These are phyloP conservation scores for Potentilla sterilis DNA, from an alignment of 306 rosid species.

Conservation along the genomic window DNA sequence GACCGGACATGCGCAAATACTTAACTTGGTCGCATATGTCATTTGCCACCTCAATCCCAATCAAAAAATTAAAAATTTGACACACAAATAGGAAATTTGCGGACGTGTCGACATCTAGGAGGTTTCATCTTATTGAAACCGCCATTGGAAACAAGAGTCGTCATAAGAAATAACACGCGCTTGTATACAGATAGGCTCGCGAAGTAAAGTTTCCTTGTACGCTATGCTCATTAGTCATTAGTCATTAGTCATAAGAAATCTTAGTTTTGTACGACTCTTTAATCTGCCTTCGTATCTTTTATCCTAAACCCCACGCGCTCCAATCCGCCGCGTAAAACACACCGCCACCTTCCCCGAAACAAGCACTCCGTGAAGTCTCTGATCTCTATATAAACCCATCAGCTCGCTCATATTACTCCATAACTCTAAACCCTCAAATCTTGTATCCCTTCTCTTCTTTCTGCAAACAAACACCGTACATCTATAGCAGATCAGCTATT, in stretches of 20 bases:
- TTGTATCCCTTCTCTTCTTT: background rate
- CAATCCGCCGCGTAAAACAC: background rate
- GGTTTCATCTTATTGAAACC: too few species aligned
- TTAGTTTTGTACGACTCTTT: too few species aligned
- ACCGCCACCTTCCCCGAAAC: constrained; percentile 9
- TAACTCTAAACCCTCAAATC: background rate
- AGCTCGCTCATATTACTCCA: background rate
- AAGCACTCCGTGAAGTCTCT: background rate
- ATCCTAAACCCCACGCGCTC: background rate
- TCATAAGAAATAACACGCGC: background rate
- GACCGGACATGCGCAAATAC: too few species aligned
- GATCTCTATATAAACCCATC: background rate
- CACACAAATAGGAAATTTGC: too few species aligned
- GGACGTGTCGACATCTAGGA: too few species aligned
- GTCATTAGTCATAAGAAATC: too few species aligned
- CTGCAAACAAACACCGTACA: background rate
- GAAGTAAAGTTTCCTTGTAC: background rate
- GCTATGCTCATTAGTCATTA: background rate
- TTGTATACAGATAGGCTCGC: background rate
- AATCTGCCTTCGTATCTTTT: too few species aligned
- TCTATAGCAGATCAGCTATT: background rate
- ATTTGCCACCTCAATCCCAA: too few species aligned
- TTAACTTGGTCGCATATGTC: too few species aligned
- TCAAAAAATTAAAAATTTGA: too few species aligned
- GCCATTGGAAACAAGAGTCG: too few species aligned